These are phyloP conservation scores for Penicillium decumbens DNA, from an alignment of 2,329 filamentous ascomycete species.

Conservation along the genomic window DNA sequence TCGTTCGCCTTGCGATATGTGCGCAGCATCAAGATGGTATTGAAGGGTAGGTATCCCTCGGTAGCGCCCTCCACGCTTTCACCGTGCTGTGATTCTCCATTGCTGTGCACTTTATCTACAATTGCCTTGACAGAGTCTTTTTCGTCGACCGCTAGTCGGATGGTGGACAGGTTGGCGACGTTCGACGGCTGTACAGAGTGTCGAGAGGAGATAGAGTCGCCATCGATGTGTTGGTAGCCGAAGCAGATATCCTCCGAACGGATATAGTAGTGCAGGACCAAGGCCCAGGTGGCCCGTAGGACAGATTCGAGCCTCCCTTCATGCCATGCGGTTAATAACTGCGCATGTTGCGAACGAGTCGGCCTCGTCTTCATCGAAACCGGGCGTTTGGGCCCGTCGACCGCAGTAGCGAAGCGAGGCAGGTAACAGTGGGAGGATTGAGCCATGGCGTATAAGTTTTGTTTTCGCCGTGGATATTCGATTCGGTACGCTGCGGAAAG, in stretches of 20 bases:
- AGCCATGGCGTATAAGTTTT: slow-evolving; percentile 19
- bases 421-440: slow-evolving; percentile 34
- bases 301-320: slow-evolving; percentile 24
- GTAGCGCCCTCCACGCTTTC: slow-evolving; percentile 8
- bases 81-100: slow-evolving; percentile 7
- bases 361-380: slow-evolving; percentile 35
- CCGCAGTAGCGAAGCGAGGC: slow-evolving; percentile 31
- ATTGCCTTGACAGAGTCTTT: slow-evolving; percentile 26
- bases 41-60: slow-evolving; percentile 30
- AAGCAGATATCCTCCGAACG: slow-evolving; percentile 47
- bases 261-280: slow-evolving; percentile 46
- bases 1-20: slow-evolving; percentile 23
- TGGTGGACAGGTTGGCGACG: slow-evolving; percentile 16
- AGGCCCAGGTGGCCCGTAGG: slow-evolving; percentile 45
- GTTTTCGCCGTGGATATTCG: not conserved
- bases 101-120: slow-evolving; percentile 25
- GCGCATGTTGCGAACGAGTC: slow-evolving; percentile 26
- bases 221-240: slow-evolving; percentile 37
- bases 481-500: not conserved
- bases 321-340: slow-evolving; percentile 31
- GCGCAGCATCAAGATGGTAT: slow-evolving; percentile 36
- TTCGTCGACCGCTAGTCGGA: slow-evolving; percentile 29
- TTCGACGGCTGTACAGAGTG: slow-evolving; percentile 19
- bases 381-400: slow-evolving; percentile 30
- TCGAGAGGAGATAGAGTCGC: slow-evolving; percentile 14